A percentile compares a stretch with the other conserved stretches of the same genome.
Evolutionary conservation across 306 rosid species (phyloP).

Genomic region (Fragaria nilgerrensis): DNA sequence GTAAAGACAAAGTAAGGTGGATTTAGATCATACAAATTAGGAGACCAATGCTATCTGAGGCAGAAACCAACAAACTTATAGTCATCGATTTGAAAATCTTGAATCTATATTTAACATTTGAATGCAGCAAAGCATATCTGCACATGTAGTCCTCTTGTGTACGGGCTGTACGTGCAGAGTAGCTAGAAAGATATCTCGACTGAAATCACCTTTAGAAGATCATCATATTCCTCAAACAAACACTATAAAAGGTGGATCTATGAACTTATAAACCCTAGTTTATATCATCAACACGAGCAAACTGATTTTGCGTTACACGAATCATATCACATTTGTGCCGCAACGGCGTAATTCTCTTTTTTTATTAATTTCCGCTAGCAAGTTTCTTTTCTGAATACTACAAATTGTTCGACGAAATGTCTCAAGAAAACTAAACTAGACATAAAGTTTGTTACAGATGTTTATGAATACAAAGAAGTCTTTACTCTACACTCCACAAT

Average conservation of each 20-base stretch:
- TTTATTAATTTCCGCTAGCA: background rate
- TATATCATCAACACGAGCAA: background rate
- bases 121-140: background rate
- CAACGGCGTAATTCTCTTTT: background rate
- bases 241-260: background rate
- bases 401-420: background rate
- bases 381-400: background rate
- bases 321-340: background rate
- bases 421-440: too few species aligned
- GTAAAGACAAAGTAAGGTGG: background rate
- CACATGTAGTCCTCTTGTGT: conserved; percentile 4
- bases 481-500: background rate
- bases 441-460: too few species aligned
- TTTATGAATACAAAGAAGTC: background rate
- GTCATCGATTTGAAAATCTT: background rate
- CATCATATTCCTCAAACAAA: background rate
- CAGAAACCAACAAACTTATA: conserved; percentile 3
- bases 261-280: background rate
- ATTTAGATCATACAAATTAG: background rate
- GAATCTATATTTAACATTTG: background rate
- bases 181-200: background rate
- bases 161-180: conserved; percentile 2
- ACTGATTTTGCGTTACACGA: background rate
- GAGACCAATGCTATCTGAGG: background rate
- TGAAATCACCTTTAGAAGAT: background rate